Evolutionary conservation across 495 filamentous ascomycete genomes (phyloP).

Genomic region (Podospora sp.): DNA sequence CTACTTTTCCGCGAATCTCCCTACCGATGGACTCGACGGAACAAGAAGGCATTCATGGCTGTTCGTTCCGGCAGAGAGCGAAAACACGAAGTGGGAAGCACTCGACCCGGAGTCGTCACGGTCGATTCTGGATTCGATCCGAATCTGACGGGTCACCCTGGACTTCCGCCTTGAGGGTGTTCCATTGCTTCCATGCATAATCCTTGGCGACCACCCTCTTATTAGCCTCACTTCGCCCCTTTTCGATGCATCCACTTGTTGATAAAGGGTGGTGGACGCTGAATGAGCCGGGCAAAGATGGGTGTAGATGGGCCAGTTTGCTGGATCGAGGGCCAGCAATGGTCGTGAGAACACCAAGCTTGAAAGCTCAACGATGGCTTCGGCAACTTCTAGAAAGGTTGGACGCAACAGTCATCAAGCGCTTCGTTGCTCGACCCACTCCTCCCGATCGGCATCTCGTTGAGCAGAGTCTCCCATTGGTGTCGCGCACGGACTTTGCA

Average conservation of each 20-base stretch:
- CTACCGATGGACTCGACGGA: neutral
- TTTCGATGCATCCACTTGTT: constrained; percentile 5
- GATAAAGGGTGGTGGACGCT: neutral
- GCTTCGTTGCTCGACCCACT: constrained; percentile 11
- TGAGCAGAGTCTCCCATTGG: constrained; percentile 20
- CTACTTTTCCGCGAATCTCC: neutral
- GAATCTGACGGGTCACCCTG: neutral
- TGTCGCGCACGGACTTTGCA: constrained; percentile 29
- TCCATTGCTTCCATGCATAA: constrained; percentile 19
- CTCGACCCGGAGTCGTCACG: neutral
- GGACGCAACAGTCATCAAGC: constrained; percentile 11
- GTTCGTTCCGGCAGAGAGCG: neutral
- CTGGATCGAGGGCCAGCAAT: neutral
- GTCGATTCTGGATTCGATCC: neutral
- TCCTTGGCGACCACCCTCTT: neutral
- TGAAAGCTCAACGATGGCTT: neutral
- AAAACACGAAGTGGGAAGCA: neutral
- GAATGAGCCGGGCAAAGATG: neutral
- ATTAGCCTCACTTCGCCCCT: constrained; percentile 10
- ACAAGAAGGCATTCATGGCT: neutral
- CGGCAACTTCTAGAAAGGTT: neutral
- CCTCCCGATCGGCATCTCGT: constrained; percentile 16
- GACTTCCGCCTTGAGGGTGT: neutral
- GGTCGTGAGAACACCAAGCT: neutral
- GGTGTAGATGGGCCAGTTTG: neutral